phyloP scores from a whole-genome alignment of 345 rosid species.

The Gossypium arboreum region DNA sequence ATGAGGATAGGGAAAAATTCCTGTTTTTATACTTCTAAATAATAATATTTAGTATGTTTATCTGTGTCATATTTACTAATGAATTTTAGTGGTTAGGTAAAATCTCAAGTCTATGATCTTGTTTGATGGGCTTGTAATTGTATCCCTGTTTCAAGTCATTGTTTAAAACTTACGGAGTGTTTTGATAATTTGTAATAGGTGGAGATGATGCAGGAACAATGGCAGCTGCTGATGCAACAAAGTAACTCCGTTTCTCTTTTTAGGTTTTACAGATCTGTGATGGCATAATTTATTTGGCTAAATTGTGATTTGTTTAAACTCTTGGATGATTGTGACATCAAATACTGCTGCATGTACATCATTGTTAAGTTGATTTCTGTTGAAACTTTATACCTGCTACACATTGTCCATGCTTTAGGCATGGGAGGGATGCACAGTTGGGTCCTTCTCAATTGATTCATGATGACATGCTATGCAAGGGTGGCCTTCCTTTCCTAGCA shows the following conservation, averaged over 20 bases:
- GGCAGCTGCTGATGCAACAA: slow-evolving; percentile 9
- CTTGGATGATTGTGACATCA: background rate
- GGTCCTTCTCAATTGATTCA: background rate
- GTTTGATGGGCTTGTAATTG: background rate
- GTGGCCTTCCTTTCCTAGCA: background rate
- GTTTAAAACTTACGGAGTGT: background rate
- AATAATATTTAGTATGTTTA: background rate
- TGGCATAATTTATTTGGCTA: background rate
- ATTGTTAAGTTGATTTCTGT: background rate
- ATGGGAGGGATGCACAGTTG: background rate
- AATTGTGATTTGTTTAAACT: background rate
- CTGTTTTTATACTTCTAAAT: background rate
- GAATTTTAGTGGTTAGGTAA: background rate
- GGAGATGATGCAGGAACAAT: background rate
- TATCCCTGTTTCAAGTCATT: background rate
- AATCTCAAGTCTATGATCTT: background rate
- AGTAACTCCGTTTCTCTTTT: background rate
- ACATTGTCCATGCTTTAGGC: background rate
- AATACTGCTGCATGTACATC: background rate
- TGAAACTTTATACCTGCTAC: background rate
- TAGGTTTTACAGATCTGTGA: background rate
- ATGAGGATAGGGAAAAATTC: background rate
- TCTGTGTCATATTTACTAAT: background rate
- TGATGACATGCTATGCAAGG: background rate
- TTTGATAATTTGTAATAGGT: slow-evolving; percentile 10